Evolutionary conservation across 176 grass and related monocot genomes (phyloP), one percentile per base, ranked within the genome.

Genomic region (Otatea glauca): DNA sequence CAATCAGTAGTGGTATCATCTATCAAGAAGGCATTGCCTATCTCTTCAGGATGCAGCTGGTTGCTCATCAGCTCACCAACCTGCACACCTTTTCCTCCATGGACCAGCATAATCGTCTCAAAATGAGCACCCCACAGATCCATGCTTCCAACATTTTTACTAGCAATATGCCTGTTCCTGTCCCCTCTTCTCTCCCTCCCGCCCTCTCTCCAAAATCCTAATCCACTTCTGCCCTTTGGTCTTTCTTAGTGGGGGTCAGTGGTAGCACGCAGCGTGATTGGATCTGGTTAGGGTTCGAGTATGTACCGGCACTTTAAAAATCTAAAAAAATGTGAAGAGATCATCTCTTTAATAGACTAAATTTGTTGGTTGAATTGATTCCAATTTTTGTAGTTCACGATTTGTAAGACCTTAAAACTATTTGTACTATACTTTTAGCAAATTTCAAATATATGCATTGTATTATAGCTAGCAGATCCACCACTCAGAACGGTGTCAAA

Each of bases 71-170:
- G 56, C 71, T 76, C 81, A 68, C 71, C 71, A 68, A 37, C 65
- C 65, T 61, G 74, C 37, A 62, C 25, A 32, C 13, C 15, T 60
- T 34, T 59, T 75, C n/a, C 9, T 32, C 42, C 62, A 42, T 63
- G 77, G 77, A 77, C 83, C 83, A 81, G 77, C 44, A 63, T 81
- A 44, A 86, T 81, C 53, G 83, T 61, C 83, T 89, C 71, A 48
- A 89, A 81, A 81, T 77, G 83, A 34, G 82, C 82, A 42, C 77
- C 87, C 48, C 75, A 38, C 68, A 7, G 17, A 60, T 62, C 77
- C 88, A 70, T 85, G 77, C 64, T 64, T 54, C 32, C 70, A 89
- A 70, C 70, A 81, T 89, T 68, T 68, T 68, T 68, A 51, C 44
- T 71, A 62, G 72, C 75, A 18, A 61, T 16, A 34, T 65, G 53